A percentile compares a stretch with the other conserved stretches of the same genome.
Evolutionary conservation across 2,329 filamentous ascomycete genomes (phyloP).

Genomic region (Curvularia eragrostidis): DNA sequence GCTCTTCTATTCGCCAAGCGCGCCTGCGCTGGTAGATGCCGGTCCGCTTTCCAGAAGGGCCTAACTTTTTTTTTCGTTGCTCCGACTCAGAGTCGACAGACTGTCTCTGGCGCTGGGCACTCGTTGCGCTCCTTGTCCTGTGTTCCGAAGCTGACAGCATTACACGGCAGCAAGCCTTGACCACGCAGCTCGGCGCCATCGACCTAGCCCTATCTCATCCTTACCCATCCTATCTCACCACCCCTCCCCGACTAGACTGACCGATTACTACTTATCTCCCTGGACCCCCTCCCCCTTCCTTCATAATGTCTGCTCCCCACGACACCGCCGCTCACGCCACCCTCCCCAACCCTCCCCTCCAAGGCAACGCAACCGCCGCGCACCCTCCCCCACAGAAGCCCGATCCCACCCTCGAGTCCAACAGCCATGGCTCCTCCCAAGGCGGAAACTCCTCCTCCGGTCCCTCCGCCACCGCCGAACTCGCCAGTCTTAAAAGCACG

Average conservation of each 20-base stretch:
- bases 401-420: conserved; percentile 45
- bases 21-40: conserved; percentile 15
- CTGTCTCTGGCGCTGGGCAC: conserved; percentile 11
- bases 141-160: conserved; percentile 21
- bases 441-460: conserved; percentile 57
- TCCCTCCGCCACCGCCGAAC: conserved; percentile 60
- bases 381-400: conserved; percentile 42
- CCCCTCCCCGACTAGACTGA: conserved; percentile 7
- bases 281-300: conserved; percentile 25
- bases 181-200: conserved; percentile 14
- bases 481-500: conserved; percentile 66
- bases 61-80: conserved; percentile 19
- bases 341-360: conserved; percentile 26
- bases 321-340: conserved; percentile 28
- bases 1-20: conserved; percentile 16
- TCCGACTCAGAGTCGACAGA: conserved; percentile 5
- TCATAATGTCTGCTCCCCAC: conserved; percentile 42
- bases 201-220: conserved; percentile 22
- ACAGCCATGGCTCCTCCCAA: conserved; percentile 53
- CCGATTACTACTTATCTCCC: conserved; percentile 16
- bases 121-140: conserved; percentile 15
- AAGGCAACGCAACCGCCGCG: conserved; percentile 37
- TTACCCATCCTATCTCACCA: conserved; percentile 15
- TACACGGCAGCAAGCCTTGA: conserved; percentile 21
- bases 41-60: conserved; percentile 28